These are phyloP conservation scores for Calamus simplicifolius DNA, from an alignment of 176 grass and related monocot genomes.

Conservation along the genomic window DNA sequence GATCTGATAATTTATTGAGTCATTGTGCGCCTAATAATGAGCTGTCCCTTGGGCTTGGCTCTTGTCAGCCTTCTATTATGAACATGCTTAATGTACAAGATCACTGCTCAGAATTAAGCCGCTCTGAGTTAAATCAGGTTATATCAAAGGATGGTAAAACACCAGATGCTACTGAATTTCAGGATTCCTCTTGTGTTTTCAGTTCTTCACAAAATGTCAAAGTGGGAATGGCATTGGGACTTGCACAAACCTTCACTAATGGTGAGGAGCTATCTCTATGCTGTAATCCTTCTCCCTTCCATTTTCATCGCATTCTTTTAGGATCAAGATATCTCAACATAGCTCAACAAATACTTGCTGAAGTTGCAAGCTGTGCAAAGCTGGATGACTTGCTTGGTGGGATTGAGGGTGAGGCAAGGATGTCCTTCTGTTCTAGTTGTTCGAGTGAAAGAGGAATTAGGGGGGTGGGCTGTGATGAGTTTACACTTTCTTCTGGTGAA, in stretches of 20 bases:
- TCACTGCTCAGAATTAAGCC: no score
- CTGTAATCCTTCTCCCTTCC: neutral
- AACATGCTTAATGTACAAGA: neutral
- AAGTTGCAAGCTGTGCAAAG: neutral
- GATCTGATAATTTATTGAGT: no score
- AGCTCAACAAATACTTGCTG: constrained; percentile 5
- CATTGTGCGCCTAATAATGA: no score
- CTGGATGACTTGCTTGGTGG: neutral
- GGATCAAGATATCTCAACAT: neutral
- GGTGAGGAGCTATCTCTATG: neutral
- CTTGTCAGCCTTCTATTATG: neutral
- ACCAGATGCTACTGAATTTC: no score
- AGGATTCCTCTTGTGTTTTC: no score
- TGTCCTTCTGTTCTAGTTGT: neutral
- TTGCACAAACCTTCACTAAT: neutral
- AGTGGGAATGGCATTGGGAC: neutral
- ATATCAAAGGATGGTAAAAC: neutral
- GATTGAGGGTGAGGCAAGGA: no score
- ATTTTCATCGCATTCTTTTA: neutral
- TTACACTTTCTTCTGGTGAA: neutral
- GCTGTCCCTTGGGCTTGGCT: no score
- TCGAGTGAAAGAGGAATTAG: neutral
- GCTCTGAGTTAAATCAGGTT: neutral
- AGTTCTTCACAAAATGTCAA: no score
- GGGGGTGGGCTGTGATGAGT: neutral